Base-by-base conservation (phyloP, 2,329 filamentous ascomycete genomes). In the Ophiosphaerella narmari region DNA sequence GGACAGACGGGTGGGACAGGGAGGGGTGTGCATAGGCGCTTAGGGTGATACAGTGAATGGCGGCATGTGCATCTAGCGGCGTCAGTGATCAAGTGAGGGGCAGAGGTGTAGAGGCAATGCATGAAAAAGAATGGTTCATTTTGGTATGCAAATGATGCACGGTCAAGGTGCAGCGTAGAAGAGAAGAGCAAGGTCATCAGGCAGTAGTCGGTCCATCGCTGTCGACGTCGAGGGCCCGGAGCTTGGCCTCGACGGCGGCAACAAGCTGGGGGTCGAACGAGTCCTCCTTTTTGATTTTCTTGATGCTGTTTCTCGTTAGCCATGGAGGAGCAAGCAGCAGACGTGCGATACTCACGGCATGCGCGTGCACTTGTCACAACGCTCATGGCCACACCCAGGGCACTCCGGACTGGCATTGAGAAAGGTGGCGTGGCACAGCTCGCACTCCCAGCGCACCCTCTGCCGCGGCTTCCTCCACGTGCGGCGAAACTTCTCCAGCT, bases 181-280 rank as follows among this genome's bases (percentile, higher is more conserved):
- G 21, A 4, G 6, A 31, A 26, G 12, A 24, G 9, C 5, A 12
- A 24, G 11, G n/a, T 9, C 13, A 12, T 59, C 33, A 62, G 14
- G 41, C 50, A 38, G 60, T 57, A n/a, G 57, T 54, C 4, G 46
- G 49, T 7, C 50, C 52, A 42, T 65, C 68, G 41, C 59, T 60
- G 29, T 66, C 65, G 14, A 71, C 60, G 7, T 58, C 55, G 6
- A 72, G 58, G 2, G 65, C 66, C 48, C 57, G 54, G 18, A 88
- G 71, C 54, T 81, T 85, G 43, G 75, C 79, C 59, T 86, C 80
- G 16, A 89, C 75, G 40, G 75, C 77, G 63, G 78, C 79, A 46
- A 88, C 62, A 5, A 88, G 71, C 9, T 83, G 82, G 1, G 84
- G 83, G 63, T 89, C 84, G 2, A 82, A 83, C 60, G 82, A 78